Evolutionary conservation across 2,329 filamentous ascomycete genomes (phyloP), one percentile per base, ranked within the genome.

Genomic region (Bipolaris oryzae): DNA sequence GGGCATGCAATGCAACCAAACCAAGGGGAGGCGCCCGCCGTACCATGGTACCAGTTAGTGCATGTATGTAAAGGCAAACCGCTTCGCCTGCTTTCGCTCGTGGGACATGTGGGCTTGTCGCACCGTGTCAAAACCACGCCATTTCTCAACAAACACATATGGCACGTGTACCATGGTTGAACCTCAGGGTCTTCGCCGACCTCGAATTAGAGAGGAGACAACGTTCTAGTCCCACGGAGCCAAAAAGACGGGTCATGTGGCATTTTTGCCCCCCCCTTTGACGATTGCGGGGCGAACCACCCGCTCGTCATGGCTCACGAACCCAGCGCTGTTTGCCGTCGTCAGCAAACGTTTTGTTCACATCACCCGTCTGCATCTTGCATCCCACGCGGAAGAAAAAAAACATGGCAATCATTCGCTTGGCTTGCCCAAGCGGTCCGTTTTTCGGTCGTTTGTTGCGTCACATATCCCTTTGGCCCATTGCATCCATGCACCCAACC

Each of bases 91-190:
- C 31, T 16, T 20, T 37, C 41, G 45, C 38, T 41, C 38, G 38
- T 41, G 38, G 51, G 55, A 45, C 55, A 54, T 53, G 49, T 51
- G 43, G 33, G 49, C 52, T 56, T 41, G 38, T 28, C 25, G 54
- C 54, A 56, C 52, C 54, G 47, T 53, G 53, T 47, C 48, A 41
- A 56, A 57, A 39, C 45, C 50, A 53, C 51, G 45, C 54, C 35
- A 21, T 57, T 28, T 28, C 44, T 44, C 39, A 20, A 47, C 49
- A 16, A 46, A 46, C 25, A 21, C 28, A 41, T 20, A 16, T 23
- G 23, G 43, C 33, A 33, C 23, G 35, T 47, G 50, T 53, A 54
- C 55, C 45, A 57, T 57, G 55, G 55, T 54, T 57, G 21, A 16
- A 31, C n/a, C 25, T 16, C 28, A 20, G 43, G 43, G 55, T 50